phyloP scores from a whole-genome alignment of 2,329 filamentous ascomycete species.

The Escovopsis weberi region DNA sequence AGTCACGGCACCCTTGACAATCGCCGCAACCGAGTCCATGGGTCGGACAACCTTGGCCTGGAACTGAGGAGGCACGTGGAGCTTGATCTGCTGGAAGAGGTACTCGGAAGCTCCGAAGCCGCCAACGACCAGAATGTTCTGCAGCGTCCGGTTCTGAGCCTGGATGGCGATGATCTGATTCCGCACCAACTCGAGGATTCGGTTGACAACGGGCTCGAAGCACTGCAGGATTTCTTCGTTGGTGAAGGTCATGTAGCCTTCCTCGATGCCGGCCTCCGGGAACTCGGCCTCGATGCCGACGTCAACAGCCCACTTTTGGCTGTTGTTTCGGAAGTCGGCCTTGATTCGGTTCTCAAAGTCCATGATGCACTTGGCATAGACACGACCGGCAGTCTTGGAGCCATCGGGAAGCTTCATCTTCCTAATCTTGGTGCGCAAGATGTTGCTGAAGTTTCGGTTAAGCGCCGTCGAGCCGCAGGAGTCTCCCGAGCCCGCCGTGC shows the following conservation, averaged over 20 bases:
- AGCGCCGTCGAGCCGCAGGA: constrained; percentile 96
- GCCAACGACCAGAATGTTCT: constrained; percentile 95
- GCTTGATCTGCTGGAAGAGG: constrained; percentile 97
- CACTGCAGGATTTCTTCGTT: constrained; percentile 98
- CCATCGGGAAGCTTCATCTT: constrained; percentile 99
- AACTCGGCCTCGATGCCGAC: constrained; percentile 98
- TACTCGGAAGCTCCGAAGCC: constrained; percentile 98
- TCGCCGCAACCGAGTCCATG: constrained; percentile 97
- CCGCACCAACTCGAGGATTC: constrained; percentile 86
- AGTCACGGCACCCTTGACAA: constrained; percentile 95
- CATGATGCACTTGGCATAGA: constrained; percentile 99
- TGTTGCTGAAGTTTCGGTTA: constrained; percentile 97
- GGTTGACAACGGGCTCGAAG: constrained; percentile 95
- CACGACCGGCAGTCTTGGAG: constrained; percentile 91
- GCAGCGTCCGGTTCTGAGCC: constrained; percentile 82
- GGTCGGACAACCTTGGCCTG: constrained; percentile 95
- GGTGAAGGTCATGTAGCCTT: constrained; percentile 99
- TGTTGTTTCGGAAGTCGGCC: constrained; percentile 97
- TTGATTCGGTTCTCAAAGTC: constrained; percentile 99
- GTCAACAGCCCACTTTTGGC: constrained; percentile 97
- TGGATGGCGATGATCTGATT: constrained; percentile 99
- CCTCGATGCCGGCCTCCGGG: constrained; percentile 93
- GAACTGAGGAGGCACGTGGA: constrained; percentile 95
- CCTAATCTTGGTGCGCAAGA: constrained; percentile 88
- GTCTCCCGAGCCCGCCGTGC: constrained; percentile 91